phyloP scores from a whole-genome alignment of 176 grass and related monocot species.

The Guadua angustifolia region DNA sequence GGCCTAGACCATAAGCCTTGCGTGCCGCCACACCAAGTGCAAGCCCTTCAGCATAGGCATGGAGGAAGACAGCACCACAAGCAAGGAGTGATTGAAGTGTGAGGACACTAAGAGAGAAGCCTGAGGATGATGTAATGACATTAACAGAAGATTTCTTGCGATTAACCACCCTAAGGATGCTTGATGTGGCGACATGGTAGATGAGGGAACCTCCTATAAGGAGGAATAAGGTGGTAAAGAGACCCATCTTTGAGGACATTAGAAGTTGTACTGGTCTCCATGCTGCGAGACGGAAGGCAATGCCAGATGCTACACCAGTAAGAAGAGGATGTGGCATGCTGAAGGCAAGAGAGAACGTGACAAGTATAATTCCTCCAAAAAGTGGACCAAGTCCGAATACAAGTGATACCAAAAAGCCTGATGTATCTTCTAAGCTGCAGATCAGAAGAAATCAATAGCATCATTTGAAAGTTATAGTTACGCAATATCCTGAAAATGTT shows the following conservation, averaged over 20 bases:
- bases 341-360: conserved; percentile 75
- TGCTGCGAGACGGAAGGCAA: conserved; percentile 84
- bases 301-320: conserved; percentile 86
- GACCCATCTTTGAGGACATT: conserved; percentile 72
- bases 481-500: background rate
- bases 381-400: conserved; percentile 94
- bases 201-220: conserved; percentile 60
- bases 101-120: conserved; percentile 69
- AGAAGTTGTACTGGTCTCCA: conserved; percentile 94
- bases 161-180: conserved; percentile 61
- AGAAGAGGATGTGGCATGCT: conserved; percentile 82
- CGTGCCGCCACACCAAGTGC: conserved; percentile 88
- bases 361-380: conserved; percentile 83
- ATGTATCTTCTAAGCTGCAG: conserved; percentile 72
- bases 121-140: conserved; percentile 55
- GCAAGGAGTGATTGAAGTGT: conserved; percentile 85
- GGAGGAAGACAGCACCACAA: conserved; percentile 78
- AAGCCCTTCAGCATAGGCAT: conserved; percentile 87
- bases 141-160: conserved; percentile 73
- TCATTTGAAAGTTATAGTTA: background rate
- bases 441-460: conserved; percentile 42
- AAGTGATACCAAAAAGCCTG: conserved; percentile 87
- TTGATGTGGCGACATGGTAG: conserved; percentile 54
- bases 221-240: conserved; percentile 63
- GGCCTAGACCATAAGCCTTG: conserved; percentile 88